Percentiles rank a stretch among this genome's conserved stretches.
phyloP scores from a whole-genome alignment of 2,329 filamentous ascomycete genomes.

The Fusarium transvaalense region DNA sequence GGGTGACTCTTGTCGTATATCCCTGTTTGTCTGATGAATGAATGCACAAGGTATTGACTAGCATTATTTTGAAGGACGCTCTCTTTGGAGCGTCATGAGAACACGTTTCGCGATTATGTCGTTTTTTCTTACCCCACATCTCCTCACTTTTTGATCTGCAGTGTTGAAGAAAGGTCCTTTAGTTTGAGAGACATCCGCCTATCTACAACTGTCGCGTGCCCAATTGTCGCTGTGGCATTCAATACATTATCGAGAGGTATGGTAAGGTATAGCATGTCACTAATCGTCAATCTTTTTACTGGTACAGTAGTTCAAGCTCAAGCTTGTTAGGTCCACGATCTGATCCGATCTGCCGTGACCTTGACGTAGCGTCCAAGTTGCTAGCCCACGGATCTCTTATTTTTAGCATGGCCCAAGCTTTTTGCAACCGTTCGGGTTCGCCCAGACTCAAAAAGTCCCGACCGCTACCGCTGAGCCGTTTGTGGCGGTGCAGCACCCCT shows the following conservation, averaged over 20 bases:
- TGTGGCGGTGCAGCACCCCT: conserved; percentile 43
- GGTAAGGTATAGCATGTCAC: not conserved
- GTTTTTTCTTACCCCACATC: conserved; percentile 34
- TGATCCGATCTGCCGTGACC: conserved; percentile 26
- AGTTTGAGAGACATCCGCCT: not conserved
- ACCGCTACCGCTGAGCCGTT: not conserved
- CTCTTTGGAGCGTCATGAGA: conserved; percentile 46
- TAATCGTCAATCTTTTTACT: conserved; percentile 32
- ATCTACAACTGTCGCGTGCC: conserved; percentile 22
- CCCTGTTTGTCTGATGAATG: conserved; percentile 42
- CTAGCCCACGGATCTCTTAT: conserved; percentile 30
- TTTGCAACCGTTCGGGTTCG: conserved; percentile 20
- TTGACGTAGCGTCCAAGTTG: conserved; percentile 25
- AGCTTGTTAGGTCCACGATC: conserved; percentile 22
- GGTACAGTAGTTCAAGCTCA: conserved; percentile 27
- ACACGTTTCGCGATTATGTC: conserved; percentile 45
- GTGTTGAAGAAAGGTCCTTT: conserved; percentile 6
- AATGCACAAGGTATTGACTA: conserved; percentile 39
- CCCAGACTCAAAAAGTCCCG: conserved; percentile 18
- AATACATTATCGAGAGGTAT: not conserved
- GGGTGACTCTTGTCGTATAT: conserved; percentile 40
- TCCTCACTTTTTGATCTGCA: conserved; percentile 18
- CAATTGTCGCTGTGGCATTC: not conserved
- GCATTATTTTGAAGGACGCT: conserved; percentile 45
- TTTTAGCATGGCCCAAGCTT: conserved; percentile 37